Evolutionary conservation across 1,284 basidiomycete species (phyloP).

Genomic region (Pisolithus thermaeus): DNA sequence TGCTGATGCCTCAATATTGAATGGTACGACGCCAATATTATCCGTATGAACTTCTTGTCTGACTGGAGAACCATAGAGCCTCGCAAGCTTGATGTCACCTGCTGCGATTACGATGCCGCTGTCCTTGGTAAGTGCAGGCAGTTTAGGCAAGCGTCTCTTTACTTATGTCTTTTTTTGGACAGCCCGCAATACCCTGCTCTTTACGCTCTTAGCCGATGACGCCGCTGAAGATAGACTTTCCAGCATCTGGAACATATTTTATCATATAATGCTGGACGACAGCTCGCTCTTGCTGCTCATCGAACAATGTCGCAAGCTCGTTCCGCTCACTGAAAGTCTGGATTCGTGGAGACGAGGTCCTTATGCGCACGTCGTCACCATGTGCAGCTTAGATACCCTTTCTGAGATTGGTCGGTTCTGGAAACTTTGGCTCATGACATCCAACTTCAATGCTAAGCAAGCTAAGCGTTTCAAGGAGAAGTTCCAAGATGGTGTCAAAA

Average conservation of each 20-base stretch:
- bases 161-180: not conserved
- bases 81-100: constrained; percentile 50
- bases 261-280: constrained; percentile 47
- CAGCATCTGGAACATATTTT: constrained; percentile 52
- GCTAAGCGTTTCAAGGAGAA: constrained; percentile 15
- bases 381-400: constrained; percentile 37
- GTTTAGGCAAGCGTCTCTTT: not conserved
- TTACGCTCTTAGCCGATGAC: constrained; percentile 32
- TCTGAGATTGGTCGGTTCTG: constrained; percentile 39
- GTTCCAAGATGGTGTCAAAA: constrained; percentile 15
- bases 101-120: constrained; percentile 53
- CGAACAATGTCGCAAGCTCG: constrained; percentile 41
- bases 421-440: constrained; percentile 30
- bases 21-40: constrained; percentile 1
- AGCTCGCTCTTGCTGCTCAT: constrained; percentile 33
- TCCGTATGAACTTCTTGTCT: not conserved
- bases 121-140: constrained; percentile 39
- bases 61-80: constrained; percentile 16
- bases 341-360: constrained; percentile 38
- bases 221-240: constrained; percentile 15
- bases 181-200: constrained; percentile 39
- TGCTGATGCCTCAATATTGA: constrained; percentile 1
- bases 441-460: constrained; percentile 12
- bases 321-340: constrained; percentile 30
- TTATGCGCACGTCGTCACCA: constrained; percentile 35